Conservation (phyloP, 352 stramenopile genomes). For the Globisporangium megalacanthum region DNA sequence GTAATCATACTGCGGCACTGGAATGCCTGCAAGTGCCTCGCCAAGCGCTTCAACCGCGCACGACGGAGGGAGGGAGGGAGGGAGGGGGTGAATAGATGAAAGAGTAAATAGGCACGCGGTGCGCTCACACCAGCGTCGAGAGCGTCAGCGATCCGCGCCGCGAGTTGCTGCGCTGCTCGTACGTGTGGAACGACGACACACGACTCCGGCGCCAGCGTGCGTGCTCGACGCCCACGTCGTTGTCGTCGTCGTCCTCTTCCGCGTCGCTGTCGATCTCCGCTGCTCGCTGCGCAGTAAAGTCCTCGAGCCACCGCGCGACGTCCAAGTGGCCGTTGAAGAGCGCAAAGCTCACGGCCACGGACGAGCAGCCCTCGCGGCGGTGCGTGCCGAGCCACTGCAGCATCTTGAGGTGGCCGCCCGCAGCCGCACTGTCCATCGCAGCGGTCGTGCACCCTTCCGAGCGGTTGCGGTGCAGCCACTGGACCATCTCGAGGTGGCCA, state of each 20-base stretch:
- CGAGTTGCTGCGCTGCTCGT: constrained; percentile 15
- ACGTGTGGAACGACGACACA: constrained; percentile 13
- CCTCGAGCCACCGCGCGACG: constrained; percentile 59
- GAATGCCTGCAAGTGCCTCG: background rate
- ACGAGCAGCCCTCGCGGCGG: constrained; percentile 61
- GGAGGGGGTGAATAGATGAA: background rate
- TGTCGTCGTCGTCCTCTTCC: constrained; percentile 8
- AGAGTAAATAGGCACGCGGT: background rate
- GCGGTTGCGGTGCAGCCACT: constrained; percentile 66
- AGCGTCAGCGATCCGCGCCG: constrained; percentile 10
- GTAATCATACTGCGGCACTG: too few relatives aligned
- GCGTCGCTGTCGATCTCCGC: background rate
- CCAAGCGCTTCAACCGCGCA: background rate
- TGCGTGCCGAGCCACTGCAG: constrained; percentile 59
- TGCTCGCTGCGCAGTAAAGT: constrained; percentile 21
- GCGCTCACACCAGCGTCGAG: constrained; percentile 1
- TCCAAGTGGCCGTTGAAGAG: constrained; percentile 62
- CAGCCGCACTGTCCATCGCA: constrained; percentile 67
- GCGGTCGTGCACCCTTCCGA: constrained; percentile 62
- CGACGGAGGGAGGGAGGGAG: too few relatives aligned
- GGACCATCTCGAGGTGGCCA: constrained; percentile 56
- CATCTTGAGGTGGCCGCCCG: constrained; percentile 59
- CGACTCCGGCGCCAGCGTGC: constrained; percentile 8
- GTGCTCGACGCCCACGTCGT: background rate
- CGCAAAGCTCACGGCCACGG: constrained; percentile 62